Evolutionary conservation across 257 asterid species (phyloP).

Genomic region (Prunella vulgaris): DNA sequence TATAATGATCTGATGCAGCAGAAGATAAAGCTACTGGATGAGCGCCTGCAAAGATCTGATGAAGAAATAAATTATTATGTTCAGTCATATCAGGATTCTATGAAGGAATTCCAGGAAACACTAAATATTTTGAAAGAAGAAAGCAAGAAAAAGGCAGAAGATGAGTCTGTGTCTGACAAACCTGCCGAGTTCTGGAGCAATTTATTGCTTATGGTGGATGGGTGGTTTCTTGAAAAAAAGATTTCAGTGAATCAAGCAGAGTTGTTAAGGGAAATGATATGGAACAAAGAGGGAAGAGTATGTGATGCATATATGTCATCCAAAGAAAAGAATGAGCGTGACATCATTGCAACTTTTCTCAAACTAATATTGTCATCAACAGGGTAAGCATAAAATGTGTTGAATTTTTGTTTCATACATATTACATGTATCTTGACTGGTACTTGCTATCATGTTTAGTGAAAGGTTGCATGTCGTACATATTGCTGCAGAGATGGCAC

Average conservation of each 20-base stretch:
- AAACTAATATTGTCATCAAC: conserved; percentile 42
- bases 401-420: conserved; percentile 3
- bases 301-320: conserved; percentile 59
- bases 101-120: conserved; percentile 86
- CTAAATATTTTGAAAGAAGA: conserved; percentile 61
- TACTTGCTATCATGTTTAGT: conserved; percentile 38
- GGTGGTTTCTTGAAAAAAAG: conserved; percentile 92
- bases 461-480: conserved; percentile 80
- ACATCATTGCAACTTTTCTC: conserved; percentile 57
- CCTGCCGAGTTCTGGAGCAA: conserved; percentile 81
- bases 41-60: conserved; percentile 79
- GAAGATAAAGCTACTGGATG: conserved; percentile 71
- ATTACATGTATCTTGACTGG: conserved; percentile 28
- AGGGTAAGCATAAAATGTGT: conserved; percentile 38
- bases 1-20: conserved; percentile 76
- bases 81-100: conserved; percentile 72
- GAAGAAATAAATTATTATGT: conserved; percentile 73
- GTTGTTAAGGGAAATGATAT: conserved; percentile 63
- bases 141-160: conserved; percentile 44
- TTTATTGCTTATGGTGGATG: conserved; percentile 80
- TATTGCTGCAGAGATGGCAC: conserved; percentile 99
- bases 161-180: conserved; percentile 49
- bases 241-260: conserved; percentile 58
- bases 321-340: conserved; percentile 65
- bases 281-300: conserved; percentile 63